phyloP scores from a whole-genome alignment of 202 grass and related monocot genomes.

The Musa balbisiana region DNA sequence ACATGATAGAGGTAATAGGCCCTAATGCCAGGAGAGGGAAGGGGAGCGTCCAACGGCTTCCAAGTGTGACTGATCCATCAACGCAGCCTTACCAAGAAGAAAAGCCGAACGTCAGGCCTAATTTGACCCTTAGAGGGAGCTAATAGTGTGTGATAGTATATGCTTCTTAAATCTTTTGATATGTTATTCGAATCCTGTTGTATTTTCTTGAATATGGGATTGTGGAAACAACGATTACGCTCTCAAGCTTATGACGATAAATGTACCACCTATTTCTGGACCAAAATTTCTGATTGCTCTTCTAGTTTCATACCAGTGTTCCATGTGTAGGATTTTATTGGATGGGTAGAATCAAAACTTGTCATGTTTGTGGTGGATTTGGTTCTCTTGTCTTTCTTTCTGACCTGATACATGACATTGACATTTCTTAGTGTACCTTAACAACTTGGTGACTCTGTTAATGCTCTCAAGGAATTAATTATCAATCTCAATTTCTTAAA shows the following conservation, averaged over 20 bases:
- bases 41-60: constrained; percentile 66
- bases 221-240: not conserved
- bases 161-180: not conserved
- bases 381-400: not conserved
- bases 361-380: not conserved
- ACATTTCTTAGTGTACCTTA: too few species aligned
- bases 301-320: not conserved
- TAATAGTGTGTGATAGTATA: not conserved
- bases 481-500: too few species aligned
- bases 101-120: constrained; percentile 32
- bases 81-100: constrained; percentile 69
- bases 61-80: constrained; percentile 54
- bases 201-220: not conserved
- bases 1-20: constrained; percentile 97
- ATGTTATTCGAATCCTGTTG: not conserved
- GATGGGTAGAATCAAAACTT: not conserved
- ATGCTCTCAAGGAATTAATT: too few species aligned
- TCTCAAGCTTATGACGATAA: too few species aligned
- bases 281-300: too few species aligned
- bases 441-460: too few species aligned
- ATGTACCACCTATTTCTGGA: too few species aligned
- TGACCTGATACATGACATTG: not conserved
- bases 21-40: constrained; percentile 84
- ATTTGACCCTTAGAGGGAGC: constrained; percentile 37
- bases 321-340: not conserved